These are phyloP conservation scores for Pythium scleroteichum DNA, from an alignment of 352 stramenopile genomes.

Conservation along the genomic window DNA sequence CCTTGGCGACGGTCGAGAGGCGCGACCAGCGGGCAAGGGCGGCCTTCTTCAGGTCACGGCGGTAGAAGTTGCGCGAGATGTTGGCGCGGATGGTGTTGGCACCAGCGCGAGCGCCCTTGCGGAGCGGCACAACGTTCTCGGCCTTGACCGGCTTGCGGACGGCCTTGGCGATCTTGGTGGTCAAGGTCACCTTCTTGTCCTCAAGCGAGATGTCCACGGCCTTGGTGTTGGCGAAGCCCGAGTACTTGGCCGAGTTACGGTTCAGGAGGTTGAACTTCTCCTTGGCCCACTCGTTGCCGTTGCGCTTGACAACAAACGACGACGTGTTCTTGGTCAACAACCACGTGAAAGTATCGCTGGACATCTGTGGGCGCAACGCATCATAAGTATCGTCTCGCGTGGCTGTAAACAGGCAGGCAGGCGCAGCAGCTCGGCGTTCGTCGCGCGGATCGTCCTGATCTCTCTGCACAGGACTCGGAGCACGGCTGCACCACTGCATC, in stretches of 20 bases:
- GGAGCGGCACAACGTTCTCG: constrained; percentile 72
- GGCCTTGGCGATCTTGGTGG: constrained; percentile 81
- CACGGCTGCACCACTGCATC: background rate
- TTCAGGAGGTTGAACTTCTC: constrained; percentile 97
- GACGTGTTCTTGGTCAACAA: constrained; percentile 96
- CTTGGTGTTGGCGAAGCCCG: constrained; percentile 93
- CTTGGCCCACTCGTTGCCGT: constrained; percentile 87
- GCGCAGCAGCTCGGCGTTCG: background rate
- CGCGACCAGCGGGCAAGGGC: constrained; percentile 85
- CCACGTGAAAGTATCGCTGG: constrained; percentile 95
- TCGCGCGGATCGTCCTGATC: too few relatives aligned
- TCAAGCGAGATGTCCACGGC: constrained; percentile 88
- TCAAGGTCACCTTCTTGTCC: constrained; percentile 88
- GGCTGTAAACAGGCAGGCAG: background rate
- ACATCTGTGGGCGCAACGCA: constrained; percentile 58
- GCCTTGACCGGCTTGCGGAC: constrained; percentile 70
- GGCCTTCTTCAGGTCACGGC: constrained; percentile 83
- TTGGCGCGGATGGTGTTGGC: constrained; percentile 87
- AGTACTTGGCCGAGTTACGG: constrained; percentile 97
- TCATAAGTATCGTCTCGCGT: constrained; percentile 18
- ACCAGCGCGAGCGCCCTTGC: constrained; percentile 81
- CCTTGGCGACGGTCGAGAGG: constrained; percentile 85
- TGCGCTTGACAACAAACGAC: constrained; percentile 95
- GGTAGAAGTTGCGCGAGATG: constrained; percentile 90
- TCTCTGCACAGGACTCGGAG: too few relatives aligned